Evolutionary conservation across 1,139 yeast genomes (phyloP), one percentile per base, ranked within the genome.

Genomic region (Protomyces inouyei): DNA sequence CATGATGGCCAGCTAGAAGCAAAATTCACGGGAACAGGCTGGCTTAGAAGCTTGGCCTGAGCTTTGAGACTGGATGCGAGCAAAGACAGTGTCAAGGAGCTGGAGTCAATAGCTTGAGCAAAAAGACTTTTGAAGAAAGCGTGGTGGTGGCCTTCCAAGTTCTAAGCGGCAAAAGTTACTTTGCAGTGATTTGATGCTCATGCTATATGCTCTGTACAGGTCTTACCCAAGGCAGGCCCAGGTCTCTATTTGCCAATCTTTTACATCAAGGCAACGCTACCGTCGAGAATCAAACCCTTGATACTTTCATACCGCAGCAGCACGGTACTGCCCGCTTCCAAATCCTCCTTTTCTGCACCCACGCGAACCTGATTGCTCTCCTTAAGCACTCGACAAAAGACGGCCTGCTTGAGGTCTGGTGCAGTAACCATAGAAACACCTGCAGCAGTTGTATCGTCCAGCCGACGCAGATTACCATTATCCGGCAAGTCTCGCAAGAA

Each of bases 331-430:
- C 83, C 85, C 21, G 78, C 74, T 6, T 78, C 80, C 67, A 91
- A 78, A 59, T 85, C 88, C 12, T 91, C 78, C 65, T 81, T 85
- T 68, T 88, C 96, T 5, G 76, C 79, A 3, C 76, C 77, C 1
- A 73, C 69, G 4, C 70, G 67, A 3, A 76, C 71, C 6, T 72
- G 71, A 9, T 76, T 82, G 12, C 75, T 72, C 6, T 78, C 78
- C 12, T 78, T 72, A 0, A 76, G 68, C 2, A 88, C 91, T 64
- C 82, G 81, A 9, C 91, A 78, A 71, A 90, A 89, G 2, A 93
- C 97, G 3, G 93, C 88, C 67, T 80, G 83, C 67, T 86, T 81
- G 70, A 87, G 71, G 66, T 89, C 89, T 0, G 98, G 98, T 69
- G 80, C 81, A 18, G 83, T 86, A 1, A 91, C 79, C 98, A 92